Base-by-base conservation (phyloP, 495 filamentous ascomycete genomes). In the Chlorociboria aeruginascens region DNA sequence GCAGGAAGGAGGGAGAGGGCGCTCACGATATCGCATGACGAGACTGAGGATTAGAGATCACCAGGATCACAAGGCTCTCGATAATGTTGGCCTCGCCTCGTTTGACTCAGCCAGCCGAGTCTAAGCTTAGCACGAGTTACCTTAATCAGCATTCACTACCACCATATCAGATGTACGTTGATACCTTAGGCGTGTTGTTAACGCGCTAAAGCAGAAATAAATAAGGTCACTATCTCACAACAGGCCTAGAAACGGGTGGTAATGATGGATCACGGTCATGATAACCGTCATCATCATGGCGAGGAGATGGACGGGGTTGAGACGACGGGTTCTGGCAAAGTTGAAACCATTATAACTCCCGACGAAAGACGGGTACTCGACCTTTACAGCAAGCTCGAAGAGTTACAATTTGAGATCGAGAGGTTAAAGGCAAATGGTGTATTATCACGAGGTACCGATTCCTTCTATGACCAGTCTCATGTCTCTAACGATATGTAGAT, bases 331-430 rank as follows among this genome's bases (percentile, higher is more conserved):
- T 13, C 8, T 17, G 50, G 48, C 6, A 16, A 10, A 9, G 41
- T 38, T 13, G 45, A 12, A 20, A 52, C 68, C 39, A 67, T 69
- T 13, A 64, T 85, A 25, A 81, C 78, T 9, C 68, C 78, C 29
- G 62, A 69, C 37, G 85, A 92, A 63, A 63, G 68, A 45, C 65
- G 67, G 40, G 69, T 83, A 32, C 64, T 90, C 32, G 74, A 76
- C 39, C 71, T 88, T 34, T 83, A 83, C 59, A 75, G 86, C 56
- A 72, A 73, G 51, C 63, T 85, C 36, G 78, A 84, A 52, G 74
- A 85, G 59, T 69, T 86, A 43, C 74, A 77, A 53, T 67, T 88
- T 30, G 79, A 89, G 62, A 76, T 79, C 29, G 78, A 77, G 25
- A 64, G 89, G 12, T 61, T 87, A 6, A 71, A 77, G 64, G 77